Conservation (phyloP, 805 yeast species). For the Wickerhamomyces silvicola region DNA sequence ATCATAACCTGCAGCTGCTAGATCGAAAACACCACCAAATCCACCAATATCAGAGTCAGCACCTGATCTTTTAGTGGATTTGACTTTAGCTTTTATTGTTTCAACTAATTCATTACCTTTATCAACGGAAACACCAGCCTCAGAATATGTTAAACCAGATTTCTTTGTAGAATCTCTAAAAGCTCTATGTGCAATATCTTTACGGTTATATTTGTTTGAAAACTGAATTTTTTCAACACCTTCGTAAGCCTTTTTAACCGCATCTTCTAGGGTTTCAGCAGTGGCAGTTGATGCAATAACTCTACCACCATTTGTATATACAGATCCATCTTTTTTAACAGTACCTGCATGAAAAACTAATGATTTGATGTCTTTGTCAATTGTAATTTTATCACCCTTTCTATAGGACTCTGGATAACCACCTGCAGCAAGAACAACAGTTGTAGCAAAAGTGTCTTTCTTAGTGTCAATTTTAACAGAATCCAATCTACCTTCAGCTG, state of each 20-base stretch:
- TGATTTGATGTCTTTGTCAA: constrained; percentile 46
- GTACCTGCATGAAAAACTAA: constrained; percentile 97
- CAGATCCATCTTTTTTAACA: constrained; percentile 43
- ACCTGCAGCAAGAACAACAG: constrained; percentile 94
- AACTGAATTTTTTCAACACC: constrained; percentile 78
- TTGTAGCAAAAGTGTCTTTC: constrained; percentile 63
- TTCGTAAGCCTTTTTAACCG: constrained; percentile 79
- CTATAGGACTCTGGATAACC: constrained; percentile 89
- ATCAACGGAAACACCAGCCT: constrained; percentile 97
- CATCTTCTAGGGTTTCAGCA: constrained; percentile 65
- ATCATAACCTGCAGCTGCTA: constrained; percentile 77
- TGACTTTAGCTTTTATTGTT: constrained; percentile 83
- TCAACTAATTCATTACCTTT: constrained; percentile 89
- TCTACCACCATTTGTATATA: constrained; percentile 91
- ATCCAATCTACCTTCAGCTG: constrained; percentile 91
- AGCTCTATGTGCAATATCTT: constrained; percentile 94
- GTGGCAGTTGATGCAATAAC: constrained; percentile 92
- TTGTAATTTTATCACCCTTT: constrained; percentile 79
- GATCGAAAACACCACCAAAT: constrained; percentile 94
- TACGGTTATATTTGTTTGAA: constrained; percentile 73
- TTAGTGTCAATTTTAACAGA: constrained; percentile 57
- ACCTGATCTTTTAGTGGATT: constrained; percentile 90
- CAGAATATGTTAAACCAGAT: constrained; percentile 72
- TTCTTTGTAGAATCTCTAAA: constrained; percentile 47
- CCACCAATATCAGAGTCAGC: constrained; percentile 99